Conservation (phyloP, 179 eudicot genomes). For the Silene vulgaris region DNA sequence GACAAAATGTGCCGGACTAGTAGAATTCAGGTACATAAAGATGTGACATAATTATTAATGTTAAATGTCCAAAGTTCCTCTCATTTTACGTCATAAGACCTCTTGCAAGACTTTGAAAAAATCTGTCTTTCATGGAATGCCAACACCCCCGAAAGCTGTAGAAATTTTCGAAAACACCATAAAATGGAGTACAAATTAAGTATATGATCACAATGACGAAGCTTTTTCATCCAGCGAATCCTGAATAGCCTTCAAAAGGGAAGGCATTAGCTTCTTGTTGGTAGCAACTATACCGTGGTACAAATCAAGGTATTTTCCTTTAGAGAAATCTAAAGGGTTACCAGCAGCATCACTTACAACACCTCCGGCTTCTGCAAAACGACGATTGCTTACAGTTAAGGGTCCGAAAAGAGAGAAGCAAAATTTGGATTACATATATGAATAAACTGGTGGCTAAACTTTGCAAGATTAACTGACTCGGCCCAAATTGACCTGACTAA, state of each 20-base stretch:
- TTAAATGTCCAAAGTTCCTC: not conserved
- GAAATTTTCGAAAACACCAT: not conserved
- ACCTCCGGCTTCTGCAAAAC: slow-evolving; percentile 90
- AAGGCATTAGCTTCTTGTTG: slow-evolving; percentile 79
- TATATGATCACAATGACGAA: slow-evolving; percentile 42
- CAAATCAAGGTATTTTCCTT: slow-evolving; percentile 78
- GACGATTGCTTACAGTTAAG: not conserved
- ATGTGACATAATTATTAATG: not conserved
- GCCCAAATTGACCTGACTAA: not conserved
- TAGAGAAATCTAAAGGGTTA: slow-evolving; percentile 85
- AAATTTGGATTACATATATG: not conserved
- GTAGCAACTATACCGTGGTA: slow-evolving; percentile 83
- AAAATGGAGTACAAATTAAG: not conserved
- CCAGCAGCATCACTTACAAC: slow-evolving; percentile 85
- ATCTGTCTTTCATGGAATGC: not conserved
- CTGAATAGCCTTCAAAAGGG: slow-evolving; percentile 75
- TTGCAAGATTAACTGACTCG: not conserved
- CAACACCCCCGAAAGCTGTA: not conserved
- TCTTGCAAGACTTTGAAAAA: not conserved
- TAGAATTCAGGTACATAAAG: not conserved
- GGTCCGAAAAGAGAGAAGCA: not conserved
- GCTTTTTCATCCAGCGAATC: slow-evolving; percentile 68
- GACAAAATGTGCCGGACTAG: not conserved
- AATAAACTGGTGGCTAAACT: not conserved
- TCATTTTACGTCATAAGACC: not conserved